These are phyloP conservation scores for Xerocomus amazonicus DNA, from an alignment of 1,284 basidiomycete genomes.

Conservation along the genomic window DNA sequence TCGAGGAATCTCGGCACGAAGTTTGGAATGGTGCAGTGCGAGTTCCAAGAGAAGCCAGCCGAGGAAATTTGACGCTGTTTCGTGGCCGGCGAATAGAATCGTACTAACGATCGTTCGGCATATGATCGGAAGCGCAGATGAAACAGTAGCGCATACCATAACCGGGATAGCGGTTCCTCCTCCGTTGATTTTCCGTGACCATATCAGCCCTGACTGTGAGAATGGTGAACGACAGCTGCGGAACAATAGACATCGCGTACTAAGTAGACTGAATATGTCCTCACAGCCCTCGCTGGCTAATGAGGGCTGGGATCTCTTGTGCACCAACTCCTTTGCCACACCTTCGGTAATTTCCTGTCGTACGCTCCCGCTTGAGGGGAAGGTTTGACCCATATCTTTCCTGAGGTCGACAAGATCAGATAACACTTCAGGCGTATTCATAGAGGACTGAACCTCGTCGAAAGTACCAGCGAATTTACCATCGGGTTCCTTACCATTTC, in stretches of 20 bases:
- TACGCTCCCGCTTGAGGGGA: constrained; percentile 36
- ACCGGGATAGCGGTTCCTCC: constrained; percentile 51
- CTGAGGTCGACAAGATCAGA: constrained; percentile 10
- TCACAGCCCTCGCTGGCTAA: constrained; percentile 27
- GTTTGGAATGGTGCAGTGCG: constrained; percentile 36
- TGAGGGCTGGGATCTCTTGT: constrained; percentile 38
- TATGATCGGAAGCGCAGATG: neutral
- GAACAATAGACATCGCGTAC: constrained; percentile 19
- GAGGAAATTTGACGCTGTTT: constrained; percentile 47
- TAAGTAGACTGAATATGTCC: constrained; percentile 44
- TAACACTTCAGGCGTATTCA: constrained; percentile 4
- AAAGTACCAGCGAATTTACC: too few species aligned
- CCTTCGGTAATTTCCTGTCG: constrained; percentile 26
- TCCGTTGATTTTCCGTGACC: constrained; percentile 44
- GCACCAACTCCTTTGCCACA: constrained; percentile 40
- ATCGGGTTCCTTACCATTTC: too few species aligned
- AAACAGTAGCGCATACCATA: constrained; percentile 37
- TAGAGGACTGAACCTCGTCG: constrained; percentile 5
- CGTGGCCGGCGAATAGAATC: constrained; percentile 47
- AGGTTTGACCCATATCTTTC: constrained; percentile 30
- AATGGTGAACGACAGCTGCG: neutral
- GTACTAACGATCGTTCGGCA: constrained; percentile 26
- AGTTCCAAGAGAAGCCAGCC: constrained; percentile 44
- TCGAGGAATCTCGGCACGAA: constrained; percentile 40
- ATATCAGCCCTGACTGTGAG: constrained; percentile 50